A percentile compares a stretch with the other conserved stretches of the same genome.
phyloP scores from a whole-genome alignment of 1,284 basidiomycete species.

The Fomitopsis schrenkii region DNA sequence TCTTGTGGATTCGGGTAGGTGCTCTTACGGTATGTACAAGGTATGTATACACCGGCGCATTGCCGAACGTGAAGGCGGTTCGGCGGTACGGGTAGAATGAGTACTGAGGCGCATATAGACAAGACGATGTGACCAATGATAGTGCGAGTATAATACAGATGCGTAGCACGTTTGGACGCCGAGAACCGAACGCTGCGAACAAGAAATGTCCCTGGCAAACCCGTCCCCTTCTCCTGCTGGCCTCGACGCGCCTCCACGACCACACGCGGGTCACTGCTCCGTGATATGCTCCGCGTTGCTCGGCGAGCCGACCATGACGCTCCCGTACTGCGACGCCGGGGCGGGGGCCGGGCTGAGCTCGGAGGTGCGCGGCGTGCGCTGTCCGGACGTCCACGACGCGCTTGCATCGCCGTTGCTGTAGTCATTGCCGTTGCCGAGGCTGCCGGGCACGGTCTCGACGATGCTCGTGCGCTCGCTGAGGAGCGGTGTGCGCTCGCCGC shows the following conservation, averaged over 20 bases:
- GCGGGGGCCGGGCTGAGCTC: background rate
- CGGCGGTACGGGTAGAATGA: background rate
- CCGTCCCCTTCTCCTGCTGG: background rate
- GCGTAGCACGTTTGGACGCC: background rate
- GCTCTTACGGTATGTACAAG: too few relatives aligned
- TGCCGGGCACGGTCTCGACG: constrained; percentile 1
- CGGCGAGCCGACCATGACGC: constrained; percentile 10
- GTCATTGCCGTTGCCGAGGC: too few relatives aligned
- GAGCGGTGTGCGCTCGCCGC: constrained; percentile 21
- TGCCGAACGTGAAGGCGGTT: too few relatives aligned
- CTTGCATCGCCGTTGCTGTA: too few relatives aligned
- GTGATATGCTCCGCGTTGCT: background rate
- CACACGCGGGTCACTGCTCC: background rate
- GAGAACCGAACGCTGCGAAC: background rate
- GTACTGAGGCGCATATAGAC: background rate
- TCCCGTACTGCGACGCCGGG: constrained; percentile 10
- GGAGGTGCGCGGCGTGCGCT: background rate
- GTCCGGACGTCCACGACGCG: background rate
- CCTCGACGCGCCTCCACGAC: too few relatives aligned
- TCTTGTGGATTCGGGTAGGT: too few relatives aligned
- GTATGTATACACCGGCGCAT: too few relatives aligned
- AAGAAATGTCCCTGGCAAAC: too few relatives aligned
- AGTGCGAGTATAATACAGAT: background rate
- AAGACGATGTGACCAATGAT: background rate
- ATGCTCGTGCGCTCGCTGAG: constrained; percentile 2